Percentiles rank a stretch among this genome's conserved stretches.
phyloP scores from a whole-genome alignment of 2,329 filamentous ascomycete species.

The Clonostachys sp. region DNA sequence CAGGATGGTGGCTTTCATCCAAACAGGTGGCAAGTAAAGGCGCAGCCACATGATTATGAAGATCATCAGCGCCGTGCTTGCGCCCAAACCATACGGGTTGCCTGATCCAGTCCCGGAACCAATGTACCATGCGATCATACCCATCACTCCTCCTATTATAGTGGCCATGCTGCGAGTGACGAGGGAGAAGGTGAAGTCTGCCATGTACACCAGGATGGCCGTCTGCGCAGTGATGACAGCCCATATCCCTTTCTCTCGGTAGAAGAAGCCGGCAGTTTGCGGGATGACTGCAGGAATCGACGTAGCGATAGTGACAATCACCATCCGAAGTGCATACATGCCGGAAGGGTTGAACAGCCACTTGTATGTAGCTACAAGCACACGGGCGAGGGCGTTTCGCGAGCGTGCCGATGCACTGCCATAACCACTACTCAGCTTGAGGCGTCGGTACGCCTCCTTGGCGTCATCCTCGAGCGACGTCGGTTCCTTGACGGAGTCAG shows the following conservation, averaged over 20 bases:
- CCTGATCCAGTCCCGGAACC: conserved; percentile 40
- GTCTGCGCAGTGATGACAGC: conserved; percentile 46
- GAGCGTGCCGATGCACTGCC: conserved; percentile 3
- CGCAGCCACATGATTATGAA: conserved; percentile 26
- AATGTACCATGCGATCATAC: conserved; percentile 44
- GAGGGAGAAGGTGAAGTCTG: conserved; percentile 43
- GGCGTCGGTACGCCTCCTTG: conserved; percentile 15
- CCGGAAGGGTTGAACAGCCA: conserved; percentile 37
- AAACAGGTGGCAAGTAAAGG: conserved; percentile 21
- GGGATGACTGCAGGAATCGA: conserved; percentile 35
- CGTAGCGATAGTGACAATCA: conserved; percentile 37
- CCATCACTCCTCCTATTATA: conserved; percentile 38
- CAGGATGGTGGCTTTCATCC: conserved; percentile 21
- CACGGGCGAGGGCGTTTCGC: conserved; percentile 11
- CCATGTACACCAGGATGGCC: conserved; percentile 40
- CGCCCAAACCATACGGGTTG: conserved; percentile 44
- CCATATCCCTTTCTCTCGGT: conserved; percentile 47
- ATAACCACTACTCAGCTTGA: not conserved
- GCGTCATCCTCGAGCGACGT: conserved; percentile 12
- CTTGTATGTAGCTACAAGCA: conserved; percentile 21
- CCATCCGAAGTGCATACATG: conserved; percentile 41
- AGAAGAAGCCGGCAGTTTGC: conserved; percentile 40
- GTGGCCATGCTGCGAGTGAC: conserved; percentile 34
- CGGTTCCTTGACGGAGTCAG: not conserved
- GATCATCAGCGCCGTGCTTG: conserved; percentile 32